These are phyloP conservation scores for Metarhizium sp. DNA, from an alignment of 2,329 filamentous ascomycete genomes.

Conservation along the genomic window DNA sequence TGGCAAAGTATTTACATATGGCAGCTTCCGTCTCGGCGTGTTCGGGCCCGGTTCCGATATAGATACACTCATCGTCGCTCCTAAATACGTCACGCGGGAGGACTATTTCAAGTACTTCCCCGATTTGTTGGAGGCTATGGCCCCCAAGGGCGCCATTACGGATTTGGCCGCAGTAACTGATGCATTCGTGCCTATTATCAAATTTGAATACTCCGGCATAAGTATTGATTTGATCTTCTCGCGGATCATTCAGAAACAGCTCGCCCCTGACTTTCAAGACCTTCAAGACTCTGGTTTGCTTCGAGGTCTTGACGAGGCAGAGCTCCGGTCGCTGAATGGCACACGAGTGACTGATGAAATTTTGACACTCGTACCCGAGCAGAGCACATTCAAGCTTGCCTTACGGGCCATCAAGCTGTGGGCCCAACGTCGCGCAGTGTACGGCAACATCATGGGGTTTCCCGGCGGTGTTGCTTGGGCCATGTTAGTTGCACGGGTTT, in stretches of 20 bases:
- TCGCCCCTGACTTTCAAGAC: slow-evolving; percentile 57
- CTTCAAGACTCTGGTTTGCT: slow-evolving; percentile 78
- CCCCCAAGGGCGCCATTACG: slow-evolving; percentile 68
- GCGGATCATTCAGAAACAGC: slow-evolving; percentile 59
- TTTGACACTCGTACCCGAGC: slow-evolving; percentile 76
- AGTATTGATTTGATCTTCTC: slow-evolving; percentile 93
- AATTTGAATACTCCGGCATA: slow-evolving; percentile 83
- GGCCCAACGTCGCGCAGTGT: slow-evolving; percentile 87
- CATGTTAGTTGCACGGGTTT: slow-evolving; percentile 92
- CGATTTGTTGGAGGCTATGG: slow-evolving; percentile 65
- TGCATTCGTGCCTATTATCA: slow-evolving; percentile 94
- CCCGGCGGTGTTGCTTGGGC: slow-evolving; percentile 97
- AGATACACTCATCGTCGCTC: slow-evolving; percentile 86
- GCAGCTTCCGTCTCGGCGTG: slow-evolving; percentile 89
- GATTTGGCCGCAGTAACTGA: slow-evolving; percentile 80
- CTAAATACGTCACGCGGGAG: slow-evolving; percentile 77
- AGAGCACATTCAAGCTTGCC: slow-evolving; percentile 81
- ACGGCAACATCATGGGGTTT: slow-evolving; percentile 93
- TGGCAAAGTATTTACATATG: slow-evolving; percentile 91
- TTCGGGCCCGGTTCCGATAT: slow-evolving; percentile 96
- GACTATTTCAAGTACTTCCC: slow-evolving; percentile 92
- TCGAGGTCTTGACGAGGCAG: slow-evolving; percentile 75
- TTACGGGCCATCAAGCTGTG: slow-evolving; percentile 91
- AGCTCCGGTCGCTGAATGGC: slow-evolving; percentile 85
- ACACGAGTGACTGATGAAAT: slow-evolving; percentile 94